Evolutionary conservation across 176 grass and related monocot genomes (phyloP).

Genomic region (Musa itinerans): DNA sequence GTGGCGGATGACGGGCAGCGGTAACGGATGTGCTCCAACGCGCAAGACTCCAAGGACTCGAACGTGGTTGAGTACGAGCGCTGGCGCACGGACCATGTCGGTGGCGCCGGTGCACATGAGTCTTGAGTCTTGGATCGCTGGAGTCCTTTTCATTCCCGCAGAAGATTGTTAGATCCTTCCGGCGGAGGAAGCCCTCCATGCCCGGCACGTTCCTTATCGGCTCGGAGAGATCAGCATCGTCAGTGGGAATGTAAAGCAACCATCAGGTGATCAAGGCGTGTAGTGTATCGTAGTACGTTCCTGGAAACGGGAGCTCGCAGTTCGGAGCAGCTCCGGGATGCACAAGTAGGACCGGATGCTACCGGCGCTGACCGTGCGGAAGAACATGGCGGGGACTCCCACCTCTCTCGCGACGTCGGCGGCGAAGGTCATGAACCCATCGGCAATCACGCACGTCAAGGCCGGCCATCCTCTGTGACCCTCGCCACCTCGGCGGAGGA

Average conservation of each 20-base stretch:
- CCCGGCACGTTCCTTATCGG: slow-evolving; percentile 18
- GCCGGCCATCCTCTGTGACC: slow-evolving; percentile 8
- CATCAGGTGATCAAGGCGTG: not conserved
- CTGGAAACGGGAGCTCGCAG: slow-evolving; percentile 9
- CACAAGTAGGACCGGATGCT: slow-evolving; percentile 23
- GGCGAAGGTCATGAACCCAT: slow-evolving; percentile 17
- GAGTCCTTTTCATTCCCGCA: too few species aligned
- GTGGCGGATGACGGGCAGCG: too few species aligned
- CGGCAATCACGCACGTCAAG: slow-evolving; percentile 38
- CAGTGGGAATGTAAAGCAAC: not conserved
- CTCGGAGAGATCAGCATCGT: slow-evolving; percentile 16
- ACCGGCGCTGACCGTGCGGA: slow-evolving; percentile 32
- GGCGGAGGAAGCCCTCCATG: slow-evolving; percentile 28
- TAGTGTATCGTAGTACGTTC: not conserved
- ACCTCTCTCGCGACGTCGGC: slow-evolving; percentile 33
- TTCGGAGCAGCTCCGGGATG: slow-evolving; percentile 13
- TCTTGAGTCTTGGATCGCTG: too few species aligned
- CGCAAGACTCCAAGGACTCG: too few species aligned
- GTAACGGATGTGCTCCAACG: too few species aligned
- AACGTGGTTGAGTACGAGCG: too few species aligned
- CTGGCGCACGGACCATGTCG: too few species aligned
- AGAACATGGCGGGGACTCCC: slow-evolving; percentile 32
- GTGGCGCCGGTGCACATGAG: too few species aligned
- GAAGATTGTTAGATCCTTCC: slow-evolving; percentile 13
- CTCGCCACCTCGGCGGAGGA: not conserved